Conservation (phyloP, 768 basidiomycete genomes). For the Pleurotus djamor region DNA sequence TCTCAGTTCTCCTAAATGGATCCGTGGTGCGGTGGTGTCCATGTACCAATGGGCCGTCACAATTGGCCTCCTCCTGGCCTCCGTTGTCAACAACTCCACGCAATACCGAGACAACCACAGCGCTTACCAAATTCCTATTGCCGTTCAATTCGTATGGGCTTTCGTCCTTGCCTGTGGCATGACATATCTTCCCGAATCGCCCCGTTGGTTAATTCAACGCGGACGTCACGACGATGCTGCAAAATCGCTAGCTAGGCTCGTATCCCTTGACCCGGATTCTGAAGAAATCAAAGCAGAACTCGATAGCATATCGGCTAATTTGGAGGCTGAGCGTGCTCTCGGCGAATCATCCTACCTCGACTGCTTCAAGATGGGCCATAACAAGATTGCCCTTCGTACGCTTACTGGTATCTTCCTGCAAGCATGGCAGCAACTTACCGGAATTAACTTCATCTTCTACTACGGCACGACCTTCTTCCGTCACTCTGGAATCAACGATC, state of each 20-base stretch:
- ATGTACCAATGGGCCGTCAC: conserved; percentile 74
- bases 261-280: conserved; percentile 43
- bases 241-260: conserved; percentile 61
- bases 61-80: conserved; percentile 74
- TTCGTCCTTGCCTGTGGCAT: conserved; percentile 69
- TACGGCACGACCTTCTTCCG: conserved; percentile 69
- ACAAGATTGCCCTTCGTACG: conserved; percentile 64
- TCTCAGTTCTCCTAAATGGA: conserved; percentile 61
- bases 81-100: conserved; percentile 68
- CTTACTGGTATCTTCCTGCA: conserved; percentile 83
- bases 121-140: conserved; percentile 70
- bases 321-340: conserved; percentile 58
- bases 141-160: conserved; percentile 82
- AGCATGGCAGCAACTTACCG: conserved; percentile 71
- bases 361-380: conserved; percentile 55
- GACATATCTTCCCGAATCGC: conserved; percentile 74
- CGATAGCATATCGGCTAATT: conserved; percentile 47
- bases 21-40: conserved; percentile 71
- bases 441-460: conserved; percentile 76
- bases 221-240: conserved; percentile 59
- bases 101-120: conserved; percentile 45
- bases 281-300: conserved; percentile 55
- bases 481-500: conserved; percentile 51
- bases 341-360: conserved; percentile 66
- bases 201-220: conserved; percentile 75